Base-by-base conservation (phyloP, 2,329 filamentous ascomycete species). In the Chaetomiaceae sp. region DNA sequence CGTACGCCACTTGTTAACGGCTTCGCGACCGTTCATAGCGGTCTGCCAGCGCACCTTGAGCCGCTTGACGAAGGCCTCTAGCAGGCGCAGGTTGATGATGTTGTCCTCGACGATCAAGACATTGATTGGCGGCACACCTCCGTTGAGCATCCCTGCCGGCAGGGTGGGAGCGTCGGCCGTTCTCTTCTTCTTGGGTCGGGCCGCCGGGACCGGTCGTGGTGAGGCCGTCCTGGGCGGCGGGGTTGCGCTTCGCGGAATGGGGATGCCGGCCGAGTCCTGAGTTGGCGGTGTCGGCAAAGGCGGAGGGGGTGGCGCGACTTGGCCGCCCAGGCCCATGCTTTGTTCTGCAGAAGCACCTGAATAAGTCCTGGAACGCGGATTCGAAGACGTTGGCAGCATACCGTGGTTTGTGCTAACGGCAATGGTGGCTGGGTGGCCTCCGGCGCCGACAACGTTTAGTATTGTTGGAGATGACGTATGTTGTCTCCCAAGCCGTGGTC, bases 81-180 rank as follows among this genome's bases (percentile, higher is more conserved):
- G 75, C 9, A 99, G 82, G 63, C 89, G 88, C 59, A 97, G 74
- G 65, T 97, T 99, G 77, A 99, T 97, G 57, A 93, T 90, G 68
- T 99, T 99, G 72, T 99, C 93, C 72, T 99, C 93, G 13, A 99
- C 93, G 54, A 99, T 96, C 38, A 99, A 76, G 7, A 97, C 91
- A 61, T 95, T 97, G 71, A 99, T 97, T 1, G 93, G 92, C 7
- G 93, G 93, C 0, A 97, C 89, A 1, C 84, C 84, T 48, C 85
- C 86, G 59, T 92, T 89, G 23, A 95, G 78, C 61, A 88, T 76
- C 25, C 81, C 83, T 4, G 83, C 75, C 21, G 79, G 78, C 54
- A 86, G 63, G 53, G 71, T 68, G 39, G 70, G 70, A 17, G 73
- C 71, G 5, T 54, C 51, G 10, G 25, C 9, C 20, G 44, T 35